A percentile compares a stretch with the other conserved stretches of the same genome.
Conservation (phyloP, 208 protist species). For the Leishmania lainsoni region DNA sequence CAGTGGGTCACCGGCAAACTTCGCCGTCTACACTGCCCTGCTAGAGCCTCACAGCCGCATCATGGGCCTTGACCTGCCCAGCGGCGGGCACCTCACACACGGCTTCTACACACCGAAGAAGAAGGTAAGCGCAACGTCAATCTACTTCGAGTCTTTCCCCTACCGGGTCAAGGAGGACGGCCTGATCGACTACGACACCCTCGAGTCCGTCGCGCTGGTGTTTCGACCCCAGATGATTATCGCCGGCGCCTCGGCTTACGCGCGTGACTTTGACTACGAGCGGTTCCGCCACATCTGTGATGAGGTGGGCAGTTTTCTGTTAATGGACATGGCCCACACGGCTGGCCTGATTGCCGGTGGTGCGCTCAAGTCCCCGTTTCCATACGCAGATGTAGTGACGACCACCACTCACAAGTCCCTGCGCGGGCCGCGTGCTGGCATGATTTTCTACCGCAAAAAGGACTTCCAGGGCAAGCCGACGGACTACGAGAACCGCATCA, state of each 20-base stretch:
- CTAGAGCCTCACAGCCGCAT: conserved; percentile 97
- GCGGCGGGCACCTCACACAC: conserved; percentile 96
- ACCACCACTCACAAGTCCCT: conserved; percentile 99
- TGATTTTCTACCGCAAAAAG: conserved; percentile 98
- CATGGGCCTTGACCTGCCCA: conserved; percentile 96
- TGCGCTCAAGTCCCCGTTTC: conserved; percentile 92
- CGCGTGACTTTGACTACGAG: conserved; percentile 97
- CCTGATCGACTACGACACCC: conserved; percentile 96
- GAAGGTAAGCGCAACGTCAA: conserved; percentile 96
- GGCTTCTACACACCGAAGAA: conserved; percentile 98
- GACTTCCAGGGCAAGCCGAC: conserved; percentile 67
- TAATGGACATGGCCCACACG: conserved; percentile 99
- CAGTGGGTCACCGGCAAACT: conserved; percentile 98
- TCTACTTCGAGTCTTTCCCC: conserved; percentile 98
- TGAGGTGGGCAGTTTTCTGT: conserved; percentile 87
- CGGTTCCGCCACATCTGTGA: conserved; percentile 91
- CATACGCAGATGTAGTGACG: conserved; percentile 98
- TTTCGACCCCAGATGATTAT: conserved; percentile 98
- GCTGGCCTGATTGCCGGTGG: conserved; percentile 93
- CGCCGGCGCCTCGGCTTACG: conserved; percentile 97
- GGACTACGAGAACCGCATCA: conserved; percentile 94
- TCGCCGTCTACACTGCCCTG: conserved; percentile 97
- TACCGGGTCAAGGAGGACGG: conserved; percentile 94
- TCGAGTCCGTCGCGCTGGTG: conserved; percentile 85
- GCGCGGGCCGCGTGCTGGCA: conserved; percentile 97